Evolutionary conservation across 352 stramenopile species (phyloP), one percentile per base, ranked within the genome.

Genomic region (Globisporangium irregulare): DNA sequence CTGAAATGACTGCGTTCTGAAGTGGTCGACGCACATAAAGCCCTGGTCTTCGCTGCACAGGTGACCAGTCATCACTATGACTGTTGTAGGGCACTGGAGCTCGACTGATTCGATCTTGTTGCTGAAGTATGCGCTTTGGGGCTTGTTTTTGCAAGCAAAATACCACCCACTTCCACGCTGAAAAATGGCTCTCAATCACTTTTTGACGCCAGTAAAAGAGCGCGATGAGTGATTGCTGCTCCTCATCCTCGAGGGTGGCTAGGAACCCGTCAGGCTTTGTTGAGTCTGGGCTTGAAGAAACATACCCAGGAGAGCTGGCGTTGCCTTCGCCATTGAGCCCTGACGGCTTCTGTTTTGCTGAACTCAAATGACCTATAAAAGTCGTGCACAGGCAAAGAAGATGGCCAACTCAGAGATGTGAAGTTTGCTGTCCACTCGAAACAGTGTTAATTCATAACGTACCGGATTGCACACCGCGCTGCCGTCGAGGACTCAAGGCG

Each of bases 141-240:
- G 29, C 15, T 4, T 27, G 59, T 12, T 41, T 48, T 32, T 53
- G 22, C 22, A 46, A 20, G 4, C 54, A 24, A 41, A 61, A 62
- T 4, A 63, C 43, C 1, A 79, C 64, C 58, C 69, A 73, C 43
- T 82, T 86, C 78, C 78, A 86, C 12, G 74, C 73, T 0, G 59
- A 71, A 41, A 86, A 86, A 32, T 86, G 66, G 18, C 65, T 43
- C 62, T 75, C 68, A n/a, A 82, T 63, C 38, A 77, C 66, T 38
- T 82, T 81, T 22, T 66, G 71, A 32, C 76, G 73, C 78, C 78
- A 86, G 60, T 74, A 82, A 62, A 80, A 78, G 36, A 86, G 69
- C 8, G 78, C 78, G 51, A 75, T 71, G 20, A 86, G 73, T 25
- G 81, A 61, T n/a, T 78, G 70, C 56, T 81, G 72, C 27, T 86